A percentile compares a stretch with the other conserved stretches of the same genome.
Conservation (phyloP, 768 basidiomycete species). For the Suillus subaureus region DNA sequence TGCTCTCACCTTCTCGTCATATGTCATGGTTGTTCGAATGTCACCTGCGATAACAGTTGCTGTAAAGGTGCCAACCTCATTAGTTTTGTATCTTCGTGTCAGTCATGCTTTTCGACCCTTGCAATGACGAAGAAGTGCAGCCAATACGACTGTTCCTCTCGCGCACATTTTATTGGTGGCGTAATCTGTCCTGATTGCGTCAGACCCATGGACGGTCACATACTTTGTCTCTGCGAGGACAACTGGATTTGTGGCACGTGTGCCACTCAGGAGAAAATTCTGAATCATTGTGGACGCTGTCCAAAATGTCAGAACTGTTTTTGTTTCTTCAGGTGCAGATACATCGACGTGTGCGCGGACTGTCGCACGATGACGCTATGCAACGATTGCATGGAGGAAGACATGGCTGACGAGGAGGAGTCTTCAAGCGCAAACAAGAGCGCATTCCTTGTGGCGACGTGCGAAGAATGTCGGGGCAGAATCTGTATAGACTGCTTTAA, state of each 20-base stretch:
- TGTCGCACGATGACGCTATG: constrained; percentile 24
- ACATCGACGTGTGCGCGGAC: constrained; percentile 24
- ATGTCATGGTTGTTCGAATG: neutral
- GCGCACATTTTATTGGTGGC: neutral
- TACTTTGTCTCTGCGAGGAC: neutral
- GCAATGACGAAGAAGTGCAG: neutral
- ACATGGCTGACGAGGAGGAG: constrained; percentile 6
- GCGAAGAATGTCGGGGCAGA: neutral
- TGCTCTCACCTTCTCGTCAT: neutral
- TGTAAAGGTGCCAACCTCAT: neutral
- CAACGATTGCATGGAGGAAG: constrained; percentile 30
- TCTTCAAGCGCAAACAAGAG: neutral
- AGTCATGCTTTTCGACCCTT: neutral
- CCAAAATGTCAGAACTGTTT: constrained; percentile 20
- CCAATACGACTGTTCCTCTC: neutral
- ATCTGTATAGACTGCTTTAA: neutral
- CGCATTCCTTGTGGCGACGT: neutral
- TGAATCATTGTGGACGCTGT: constrained; percentile 10
- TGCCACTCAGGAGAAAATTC: neutral
- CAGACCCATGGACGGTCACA: neutral
- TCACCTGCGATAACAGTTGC: neutral
- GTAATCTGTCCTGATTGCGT: neutral
- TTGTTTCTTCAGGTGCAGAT: constrained; percentile 24
- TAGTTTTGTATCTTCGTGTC: neutral
- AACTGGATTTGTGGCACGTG: neutral